Evolutionary conservation across 176 grass and related monocot species (phyloP), one percentile per base, ranked within the genome.

Genomic region (Dendrocalamus sinicus): DNA sequence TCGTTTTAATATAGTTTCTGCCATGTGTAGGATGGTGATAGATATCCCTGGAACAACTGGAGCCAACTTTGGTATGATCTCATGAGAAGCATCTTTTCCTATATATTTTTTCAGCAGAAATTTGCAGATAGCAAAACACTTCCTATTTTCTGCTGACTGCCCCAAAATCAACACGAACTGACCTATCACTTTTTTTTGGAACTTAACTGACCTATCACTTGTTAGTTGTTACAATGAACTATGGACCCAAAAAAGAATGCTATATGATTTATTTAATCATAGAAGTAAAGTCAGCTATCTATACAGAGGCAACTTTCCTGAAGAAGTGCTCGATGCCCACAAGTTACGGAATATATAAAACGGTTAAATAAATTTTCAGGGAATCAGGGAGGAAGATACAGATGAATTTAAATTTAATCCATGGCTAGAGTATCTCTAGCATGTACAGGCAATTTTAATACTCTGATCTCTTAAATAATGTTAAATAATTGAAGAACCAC

Each of bases 1-100:
- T 6, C 16, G 3, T 41, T 28, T 80, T 74, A 80, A 87, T 73
- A 80, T 80, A 28, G 7, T 54, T 45, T 65, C 14, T 72, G 55
- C 7, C 74, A 4, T 20, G 69, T 83, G 76, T 72, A 96, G 89
- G 91, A 83, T 96, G 89, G 91, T 91, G 43, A 75, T 39, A 12
- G 91, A 93, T 71, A 91, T 96, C 26, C 94, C 91, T 11, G 91
- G 86, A 67, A 75, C 86, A 55, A 93, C 91, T 24, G 94, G 76
- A 83, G 85, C 83, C 54, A 86, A 22, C 76, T 96, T 84, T 74
- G 94, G 91, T 96, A 85, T 55, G 80, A 72, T 59, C 12, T 40
- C 68, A 73, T 54, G 46, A 23, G 72, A 44, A 73, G 13, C 14
- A 75, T 14, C 7, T 73, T 53, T 54, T 22, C 32, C 10, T 8